phyloP scores from a whole-genome alignment of 257 asterid genomes.

The Nicotiana tabacum region DNA sequence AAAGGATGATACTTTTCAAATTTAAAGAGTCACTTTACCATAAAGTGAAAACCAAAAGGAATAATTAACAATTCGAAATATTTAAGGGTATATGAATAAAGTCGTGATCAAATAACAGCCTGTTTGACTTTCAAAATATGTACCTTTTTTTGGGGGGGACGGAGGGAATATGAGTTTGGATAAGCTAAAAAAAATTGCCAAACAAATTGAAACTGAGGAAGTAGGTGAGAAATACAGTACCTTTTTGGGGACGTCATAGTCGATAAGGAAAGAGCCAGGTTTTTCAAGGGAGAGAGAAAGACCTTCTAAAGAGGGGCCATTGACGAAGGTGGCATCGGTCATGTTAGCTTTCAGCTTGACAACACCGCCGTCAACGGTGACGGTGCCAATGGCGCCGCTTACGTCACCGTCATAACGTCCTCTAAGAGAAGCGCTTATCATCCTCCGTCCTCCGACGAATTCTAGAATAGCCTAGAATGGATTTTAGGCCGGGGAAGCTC shows the following conservation, averaged over 20 bases:
- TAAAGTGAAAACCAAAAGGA: too few species aligned
- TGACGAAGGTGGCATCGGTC: constrained; percentile 16
- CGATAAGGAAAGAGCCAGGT: constrained; percentile 26
- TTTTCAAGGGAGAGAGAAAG: constrained; percentile 24
- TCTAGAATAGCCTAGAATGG: too few species aligned
- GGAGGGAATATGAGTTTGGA: not conserved
- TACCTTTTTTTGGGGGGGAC: too few species aligned
- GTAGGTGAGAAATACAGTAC: not conserved
- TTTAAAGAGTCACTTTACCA: too few species aligned
- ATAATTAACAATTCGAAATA: too few species aligned
- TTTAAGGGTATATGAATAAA: too few species aligned
- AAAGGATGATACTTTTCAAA: too few species aligned
- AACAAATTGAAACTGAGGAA: not conserved
- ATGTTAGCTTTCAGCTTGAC: constrained; percentile 20
- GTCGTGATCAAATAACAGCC: too few species aligned
- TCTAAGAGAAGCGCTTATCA: not conserved
- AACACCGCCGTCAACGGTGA: constrained; percentile 26
- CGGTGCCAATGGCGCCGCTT: constrained; percentile 22
- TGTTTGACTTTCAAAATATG: too few species aligned
- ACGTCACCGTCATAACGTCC: constrained; percentile 25
- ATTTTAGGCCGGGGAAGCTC: too few species aligned
- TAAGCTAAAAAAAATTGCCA: not conserved
- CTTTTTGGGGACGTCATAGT: constrained; percentile 25
- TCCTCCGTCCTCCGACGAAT: too few species aligned
- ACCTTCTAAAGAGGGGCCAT: constrained; percentile 19